Evolutionary conservation across 176 grass and related monocot species (phyloP), one percentile per base, ranked within the genome.

Genomic region (Pontederia paniculata): DNA sequence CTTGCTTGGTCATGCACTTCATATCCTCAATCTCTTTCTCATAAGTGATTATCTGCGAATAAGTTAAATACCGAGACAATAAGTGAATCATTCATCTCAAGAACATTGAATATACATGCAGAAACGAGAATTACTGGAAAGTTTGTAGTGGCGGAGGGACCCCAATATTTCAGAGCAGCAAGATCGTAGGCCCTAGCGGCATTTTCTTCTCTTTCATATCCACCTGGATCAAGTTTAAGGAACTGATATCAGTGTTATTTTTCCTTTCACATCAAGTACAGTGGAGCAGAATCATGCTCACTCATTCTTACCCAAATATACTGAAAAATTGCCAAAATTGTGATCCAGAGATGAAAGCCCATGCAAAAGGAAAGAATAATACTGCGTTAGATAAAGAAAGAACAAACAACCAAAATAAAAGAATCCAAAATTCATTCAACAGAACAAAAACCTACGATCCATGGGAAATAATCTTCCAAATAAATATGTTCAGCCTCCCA

Each of bases 131-230:
- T 62, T 79, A 88, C 91, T 57, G 74, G 77, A 54, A 84, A 90
- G 72, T 90, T 97, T 1, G 80, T 87, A 14, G 72, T 80, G 19
- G 91, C 91, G 77, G 63, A 68, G 60, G 44, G 9, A 45, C 91
- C 91, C 91, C 91, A 97, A 57, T 90, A 97, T 70, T 90, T 97
- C 31, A 97, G 64, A 81, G 82, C 86, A 5, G 83, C 86, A 49
- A 97, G 50, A 74, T 97, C 91, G 70, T 97, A 97, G 17, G 91
- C 91, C 56, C 82, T 87, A 43, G 86, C 91, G 45, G 91, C 91
- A 20, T 78, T 84, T 50, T 97, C 86, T 79, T 97, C 91, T 63
- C 79, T 84, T 44, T 97, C 91, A 56, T 90, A 97, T 23, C 91
- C 91, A 81, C 91, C 90, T 96, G 64, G 9, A 52, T 43, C 61